phyloP scores from a whole-genome alignment of 129 eudicot species.

The Calendula officinalis region DNA sequence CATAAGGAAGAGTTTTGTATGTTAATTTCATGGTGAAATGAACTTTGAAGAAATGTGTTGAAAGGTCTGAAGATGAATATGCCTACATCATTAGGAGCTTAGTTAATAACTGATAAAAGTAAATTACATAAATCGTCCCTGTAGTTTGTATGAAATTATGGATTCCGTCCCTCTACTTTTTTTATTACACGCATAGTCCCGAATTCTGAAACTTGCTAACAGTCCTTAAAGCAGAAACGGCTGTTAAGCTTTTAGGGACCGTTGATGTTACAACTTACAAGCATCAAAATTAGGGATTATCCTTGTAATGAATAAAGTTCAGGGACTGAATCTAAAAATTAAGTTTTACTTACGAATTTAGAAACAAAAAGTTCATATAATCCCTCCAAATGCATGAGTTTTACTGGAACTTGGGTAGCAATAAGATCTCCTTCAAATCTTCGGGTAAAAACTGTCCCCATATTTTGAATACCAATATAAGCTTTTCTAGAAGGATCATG shows the following conservation, averaged over 20 bases:
- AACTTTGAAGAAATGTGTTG: slow-evolving; percentile 68
- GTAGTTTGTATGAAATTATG: too few relatives aligned
- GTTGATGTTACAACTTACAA: too few relatives aligned
- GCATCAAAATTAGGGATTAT: too few relatives aligned
- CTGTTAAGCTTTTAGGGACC: too few relatives aligned
- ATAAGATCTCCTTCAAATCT: slow-evolving; percentile 94
- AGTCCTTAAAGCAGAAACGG: too few relatives aligned
- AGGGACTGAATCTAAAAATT: too few relatives aligned
- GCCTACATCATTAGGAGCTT: slow-evolving; percentile 42
- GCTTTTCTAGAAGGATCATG: slow-evolving; percentile 92
- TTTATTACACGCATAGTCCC: too few relatives aligned
- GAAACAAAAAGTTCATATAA: slow-evolving; percentile 88
- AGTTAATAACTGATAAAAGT: slow-evolving; percentile 14
- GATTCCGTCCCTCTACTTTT: too few relatives aligned
- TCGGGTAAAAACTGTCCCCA: slow-evolving; percentile 92
- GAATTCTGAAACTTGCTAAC: too few relatives aligned
- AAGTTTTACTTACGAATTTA: slow-evolving; percentile 62
- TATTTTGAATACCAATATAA: slow-evolving; percentile 90
- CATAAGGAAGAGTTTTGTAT: slow-evolving; percentile 71
- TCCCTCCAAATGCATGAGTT: slow-evolving; percentile 99
- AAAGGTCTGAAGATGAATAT: slow-evolving; percentile 73
- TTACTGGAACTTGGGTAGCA: slow-evolving; percentile 91
- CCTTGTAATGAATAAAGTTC: too few relatives aligned
- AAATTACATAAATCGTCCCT: not conserved
- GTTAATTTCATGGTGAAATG: slow-evolving; percentile 83